phyloP scores from a whole-genome alignment of 805 yeast genomes.

The Tetrapisispora namnaoensis region DNA sequence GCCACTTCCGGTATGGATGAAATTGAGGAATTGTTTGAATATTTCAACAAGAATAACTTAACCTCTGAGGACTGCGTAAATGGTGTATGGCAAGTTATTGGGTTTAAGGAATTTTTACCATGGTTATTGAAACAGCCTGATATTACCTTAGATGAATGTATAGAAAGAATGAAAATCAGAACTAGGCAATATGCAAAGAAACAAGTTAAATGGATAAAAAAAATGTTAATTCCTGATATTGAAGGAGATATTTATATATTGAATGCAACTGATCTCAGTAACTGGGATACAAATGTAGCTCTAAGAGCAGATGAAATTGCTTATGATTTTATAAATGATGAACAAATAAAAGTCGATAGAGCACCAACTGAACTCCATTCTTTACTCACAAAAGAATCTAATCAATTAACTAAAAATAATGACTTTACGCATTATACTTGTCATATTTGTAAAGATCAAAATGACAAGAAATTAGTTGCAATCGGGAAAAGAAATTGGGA shows the following conservation, averaged over 20 bases:
- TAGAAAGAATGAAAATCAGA: slow-evolving; percentile 68
- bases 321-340: slow-evolving; percentile 28
- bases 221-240: slow-evolving; percentile 52
- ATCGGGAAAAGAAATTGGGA: slow-evolving; percentile 69
- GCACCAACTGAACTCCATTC: slow-evolving; percentile 34
- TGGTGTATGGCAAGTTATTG: slow-evolving; percentile 93
- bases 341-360: slow-evolving; percentile 12
- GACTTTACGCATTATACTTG: slow-evolving; percentile 62
- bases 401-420: slow-evolving; percentile 3
- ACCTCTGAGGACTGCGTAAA: slow-evolving; percentile 41
- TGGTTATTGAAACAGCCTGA: slow-evolving; percentile 36
- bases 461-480: slow-evolving; percentile 47
- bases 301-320: slow-evolving; percentile 47
- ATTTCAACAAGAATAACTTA: slow-evolving; percentile 28
- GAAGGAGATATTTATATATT: slow-evolving; percentile 55
- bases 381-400: slow-evolving; percentile 13
- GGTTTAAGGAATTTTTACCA: slow-evolving; percentile 81
- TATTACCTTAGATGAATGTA: slow-evolving; percentile 35
- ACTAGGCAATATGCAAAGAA: slow-evolving; percentile 81
- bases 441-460: slow-evolving; percentile 48
- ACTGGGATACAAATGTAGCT: slow-evolving; percentile 53
- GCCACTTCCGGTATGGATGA: slow-evolving; percentile 59
- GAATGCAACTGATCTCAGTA: slow-evolving; percentile 62
- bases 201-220: slow-evolving; percentile 87
- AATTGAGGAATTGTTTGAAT: slow-evolving; percentile 46